Percentiles rank a stretch among this genome's conserved stretches.
phyloP scores from a whole-genome alignment of 108 stramenopile species.

The Stephanodiscus triporus region DNA sequence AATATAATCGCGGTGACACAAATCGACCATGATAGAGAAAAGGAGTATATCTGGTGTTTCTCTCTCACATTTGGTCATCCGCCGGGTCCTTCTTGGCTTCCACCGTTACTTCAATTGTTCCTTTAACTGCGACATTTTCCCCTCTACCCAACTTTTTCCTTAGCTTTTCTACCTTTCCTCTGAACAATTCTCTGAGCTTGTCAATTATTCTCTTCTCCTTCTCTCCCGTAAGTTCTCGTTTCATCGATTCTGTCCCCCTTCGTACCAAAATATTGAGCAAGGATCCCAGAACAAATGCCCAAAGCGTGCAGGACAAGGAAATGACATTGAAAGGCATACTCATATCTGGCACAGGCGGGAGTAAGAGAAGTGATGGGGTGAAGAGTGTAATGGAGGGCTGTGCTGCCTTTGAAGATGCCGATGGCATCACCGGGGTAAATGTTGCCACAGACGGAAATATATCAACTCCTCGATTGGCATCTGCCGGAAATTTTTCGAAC shows the following conservation, averaged over 20 bases:
- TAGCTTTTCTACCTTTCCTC: slow-evolving; percentile 26
- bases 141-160: slow-evolving; percentile 34
- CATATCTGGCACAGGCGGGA: slow-evolving; percentile 91
- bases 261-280: slow-evolving; percentile 79
- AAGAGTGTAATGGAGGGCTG: slow-evolving; percentile 44
- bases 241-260: slow-evolving; percentile 64
- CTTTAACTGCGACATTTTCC: neutral
- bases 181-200: slow-evolving; percentile 40
- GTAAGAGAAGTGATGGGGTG: slow-evolving; percentile 65
- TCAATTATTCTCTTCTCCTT: slow-evolving; percentile 48
- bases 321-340: slow-evolving; percentile 97
- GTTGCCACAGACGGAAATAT: slow-evolving; percentile 62
- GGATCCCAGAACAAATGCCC: slow-evolving; percentile 88
- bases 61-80: neutral
- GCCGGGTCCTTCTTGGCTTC: slow-evolving; percentile 7
- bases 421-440: slow-evolving; percentile 25
- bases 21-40: too few relatives aligned
- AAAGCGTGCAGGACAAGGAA: slow-evolving; percentile 81
- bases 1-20: too few relatives aligned
- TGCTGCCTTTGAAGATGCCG: neutral
- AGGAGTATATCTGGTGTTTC: neutral
- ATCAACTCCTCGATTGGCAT: slow-evolving; percentile 85
- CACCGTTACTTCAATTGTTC: neutral
- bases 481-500: slow-evolving; percentile 79
- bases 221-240: slow-evolving; percentile 54